A percentile compares a stretch with the other conserved stretches of the same genome.
Evolutionary conservation across 2,329 filamentous ascomycete species (phyloP).

Genomic region (Hortaea sp.): DNA sequence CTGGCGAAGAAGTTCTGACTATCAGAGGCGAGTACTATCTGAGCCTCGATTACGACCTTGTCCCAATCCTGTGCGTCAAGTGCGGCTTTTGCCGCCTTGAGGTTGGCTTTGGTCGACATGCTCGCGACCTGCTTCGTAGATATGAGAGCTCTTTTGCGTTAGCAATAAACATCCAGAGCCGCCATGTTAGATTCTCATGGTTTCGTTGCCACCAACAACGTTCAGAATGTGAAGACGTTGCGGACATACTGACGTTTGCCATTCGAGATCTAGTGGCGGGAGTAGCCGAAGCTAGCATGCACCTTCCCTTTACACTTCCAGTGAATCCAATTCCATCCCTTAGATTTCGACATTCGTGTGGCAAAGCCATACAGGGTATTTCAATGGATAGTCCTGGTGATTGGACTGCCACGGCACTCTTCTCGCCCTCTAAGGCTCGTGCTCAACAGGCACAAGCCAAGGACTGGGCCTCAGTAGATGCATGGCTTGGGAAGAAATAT

Average conservation of each 20-base stretch:
- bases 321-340: no score
- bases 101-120: slow-evolving; percentile 31
- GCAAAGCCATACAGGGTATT: neutral
- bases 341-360: no score
- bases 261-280: no score
- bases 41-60: slow-evolving; percentile 60
- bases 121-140: slow-evolving; percentile 7
- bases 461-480: slow-evolving; percentile 82
- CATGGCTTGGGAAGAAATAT: slow-evolving; percentile 68
- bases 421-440: slow-evolving; percentile 55
- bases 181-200: no score
- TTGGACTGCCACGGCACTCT: slow-evolving; percentile 36
- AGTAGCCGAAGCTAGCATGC: no score
- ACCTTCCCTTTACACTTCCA: no score
- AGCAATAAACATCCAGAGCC: no score
- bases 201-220: no score
- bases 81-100: slow-evolving; percentile 49
- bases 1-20: slow-evolving; percentile 73
- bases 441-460: slow-evolving; percentile 73
- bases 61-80: slow-evolving; percentile 78
- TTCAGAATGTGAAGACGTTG: no score
- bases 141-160: no score
- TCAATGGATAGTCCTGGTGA: slow-evolving; percentile 19
- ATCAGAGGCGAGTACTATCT: slow-evolving; percentile 60
- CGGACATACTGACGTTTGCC: no score